Evolutionary conservation across 2,329 filamentous ascomycete species (phyloP).

Genomic region (Didymella arachidicola): DNA sequence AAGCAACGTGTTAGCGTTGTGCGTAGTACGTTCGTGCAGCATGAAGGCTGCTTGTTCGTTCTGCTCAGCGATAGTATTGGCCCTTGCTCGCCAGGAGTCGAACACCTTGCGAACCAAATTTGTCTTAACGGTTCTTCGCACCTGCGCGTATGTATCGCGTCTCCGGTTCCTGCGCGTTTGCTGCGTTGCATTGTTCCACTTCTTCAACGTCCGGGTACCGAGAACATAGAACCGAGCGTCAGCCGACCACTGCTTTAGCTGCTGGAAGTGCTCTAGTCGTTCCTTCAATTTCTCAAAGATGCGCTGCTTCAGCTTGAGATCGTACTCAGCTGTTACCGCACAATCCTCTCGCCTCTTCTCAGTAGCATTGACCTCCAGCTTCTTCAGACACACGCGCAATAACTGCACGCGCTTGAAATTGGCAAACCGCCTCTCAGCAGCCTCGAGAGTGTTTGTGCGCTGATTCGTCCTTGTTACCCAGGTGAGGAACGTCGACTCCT

Average conservation of each 20-base stretch:
- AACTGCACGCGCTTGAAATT: conserved; percentile 43
- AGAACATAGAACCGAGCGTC: conserved; percentile 65
- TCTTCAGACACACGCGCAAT: conserved; percentile 37
- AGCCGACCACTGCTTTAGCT: conserved; percentile 62
- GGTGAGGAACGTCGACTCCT: conserved; percentile 34
- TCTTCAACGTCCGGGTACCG: conserved; percentile 58
- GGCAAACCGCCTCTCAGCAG: conserved; percentile 42
- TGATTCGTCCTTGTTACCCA: conserved; percentile 44
- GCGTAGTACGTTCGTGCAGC: conserved; percentile 31
- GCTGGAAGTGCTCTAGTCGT: conserved; percentile 53
- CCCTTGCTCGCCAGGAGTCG: conserved; percentile 48
- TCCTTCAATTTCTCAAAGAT: conserved; percentile 48
- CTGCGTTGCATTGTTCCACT: conserved; percentile 60
- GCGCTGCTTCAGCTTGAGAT: conserved; percentile 51
- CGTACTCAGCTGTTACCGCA: conserved; percentile 53
- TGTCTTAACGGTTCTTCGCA: conserved; percentile 63
- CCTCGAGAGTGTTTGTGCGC: conserved; percentile 37
- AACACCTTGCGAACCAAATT: conserved; percentile 57
- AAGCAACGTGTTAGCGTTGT: conserved; percentile 47
- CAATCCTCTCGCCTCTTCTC: conserved; percentile 41
- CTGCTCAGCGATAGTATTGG: conserved; percentile 24
- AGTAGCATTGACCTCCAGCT: conserved; percentile 37
- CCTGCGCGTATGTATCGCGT: conserved; percentile 63
- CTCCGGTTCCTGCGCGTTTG: conserved; percentile 61
- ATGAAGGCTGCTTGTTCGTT: conserved; percentile 46